Conservation (phyloP, 2,329 filamentous ascomycete genomes). For the Pseudocercospora cruenta region DNA sequence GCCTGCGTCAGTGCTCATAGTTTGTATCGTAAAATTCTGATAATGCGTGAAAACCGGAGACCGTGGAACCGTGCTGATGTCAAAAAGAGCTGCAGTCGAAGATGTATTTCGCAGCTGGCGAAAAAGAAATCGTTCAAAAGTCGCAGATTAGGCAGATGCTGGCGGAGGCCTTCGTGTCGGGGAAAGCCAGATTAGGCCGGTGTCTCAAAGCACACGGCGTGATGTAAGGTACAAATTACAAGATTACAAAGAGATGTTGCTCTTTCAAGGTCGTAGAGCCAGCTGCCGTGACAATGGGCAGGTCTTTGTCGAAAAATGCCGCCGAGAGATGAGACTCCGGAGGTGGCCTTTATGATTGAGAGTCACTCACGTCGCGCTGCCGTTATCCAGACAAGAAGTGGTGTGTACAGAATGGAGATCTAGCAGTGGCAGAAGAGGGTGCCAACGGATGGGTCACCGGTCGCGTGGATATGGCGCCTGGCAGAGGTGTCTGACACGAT, state of each 20-base stretch:
- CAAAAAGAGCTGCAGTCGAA: slow-evolving; percentile 16
- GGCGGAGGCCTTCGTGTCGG: slow-evolving; percentile 17
- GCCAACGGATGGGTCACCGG: background rate
- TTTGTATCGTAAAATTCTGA: slow-evolving; percentile 27
- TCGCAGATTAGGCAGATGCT: slow-evolving; percentile 28
- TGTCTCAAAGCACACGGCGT: slow-evolving; percentile 34
- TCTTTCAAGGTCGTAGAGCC: slow-evolving; percentile 27
- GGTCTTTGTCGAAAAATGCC: slow-evolving; percentile 28
- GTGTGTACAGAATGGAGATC: slow-evolving; percentile 4
- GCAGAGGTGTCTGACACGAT: background rate
- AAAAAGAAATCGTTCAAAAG: slow-evolving; percentile 25
- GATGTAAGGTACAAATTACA: slow-evolving; percentile 37
- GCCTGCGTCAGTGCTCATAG: slow-evolving; percentile 82
- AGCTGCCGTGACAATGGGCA: slow-evolving; percentile 29
- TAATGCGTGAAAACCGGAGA: slow-evolving; percentile 23
- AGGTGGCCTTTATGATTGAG: slow-evolving; percentile 15
- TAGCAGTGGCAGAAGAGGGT: background rate
- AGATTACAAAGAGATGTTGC: slow-evolving; percentile 38
- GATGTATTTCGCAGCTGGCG: slow-evolving; percentile 14
- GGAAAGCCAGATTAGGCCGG: slow-evolving; percentile 36
- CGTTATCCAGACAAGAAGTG: background rate
- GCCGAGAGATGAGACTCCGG: slow-evolving; percentile 19
- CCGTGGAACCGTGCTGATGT: slow-evolving; percentile 29
- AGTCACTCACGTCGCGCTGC: slow-evolving; percentile 9
- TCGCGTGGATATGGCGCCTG: background rate